A percentile compares a stretch with the other conserved stretches of the same genome.
Conservation (phyloP, 768 basidiomycete genomes). For the Pisolithus microcarpus region DNA sequence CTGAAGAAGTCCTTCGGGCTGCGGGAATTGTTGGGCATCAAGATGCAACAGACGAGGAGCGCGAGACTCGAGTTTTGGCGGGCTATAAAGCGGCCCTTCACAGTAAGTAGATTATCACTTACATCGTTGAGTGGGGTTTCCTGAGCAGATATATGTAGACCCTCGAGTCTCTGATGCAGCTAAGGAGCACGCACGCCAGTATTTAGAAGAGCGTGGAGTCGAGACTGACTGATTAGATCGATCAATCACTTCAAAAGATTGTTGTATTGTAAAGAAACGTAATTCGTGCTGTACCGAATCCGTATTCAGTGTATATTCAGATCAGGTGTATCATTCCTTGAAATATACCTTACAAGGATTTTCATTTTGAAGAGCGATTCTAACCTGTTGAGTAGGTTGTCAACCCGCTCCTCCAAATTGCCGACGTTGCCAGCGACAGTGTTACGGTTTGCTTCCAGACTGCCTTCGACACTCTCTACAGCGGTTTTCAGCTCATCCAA, state of each 20-base stretch:
- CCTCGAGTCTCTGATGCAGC: conserved; percentile 41
- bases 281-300: not conserved
- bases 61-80: conserved; percentile 40
- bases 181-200: conserved; percentile 41
- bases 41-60: conserved; percentile 30
- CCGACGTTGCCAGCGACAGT: conserved; percentile 69
- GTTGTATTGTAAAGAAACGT: not conserved
- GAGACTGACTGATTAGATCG: conserved; percentile 3
- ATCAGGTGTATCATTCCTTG: conserved; percentile 2
- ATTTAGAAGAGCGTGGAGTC: conserved; percentile 27
- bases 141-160: conserved; percentile 25
- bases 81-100: conserved; percentile 51
- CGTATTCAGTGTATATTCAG: conserved; percentile 2
- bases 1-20: conserved; percentile 45
- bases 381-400: conserved; percentile 38
- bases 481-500: conserved; percentile 65
- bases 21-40: conserved; percentile 33
- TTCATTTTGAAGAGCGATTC: conserved; percentile 27
- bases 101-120: conserved; percentile 28
- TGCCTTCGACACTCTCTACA: conserved; percentile 64
- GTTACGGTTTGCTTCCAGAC: conserved; percentile 63
- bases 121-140: no score
- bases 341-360: not conserved
- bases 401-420: conserved; percentile 57
- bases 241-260: not conserved